Percentiles rank a stretch among this genome's conserved stretches.
These are phyloP conservation scores for Triticum urartu DNA, from an alignment of 176 grass and related monocot species.

Conservation along the genomic window DNA sequence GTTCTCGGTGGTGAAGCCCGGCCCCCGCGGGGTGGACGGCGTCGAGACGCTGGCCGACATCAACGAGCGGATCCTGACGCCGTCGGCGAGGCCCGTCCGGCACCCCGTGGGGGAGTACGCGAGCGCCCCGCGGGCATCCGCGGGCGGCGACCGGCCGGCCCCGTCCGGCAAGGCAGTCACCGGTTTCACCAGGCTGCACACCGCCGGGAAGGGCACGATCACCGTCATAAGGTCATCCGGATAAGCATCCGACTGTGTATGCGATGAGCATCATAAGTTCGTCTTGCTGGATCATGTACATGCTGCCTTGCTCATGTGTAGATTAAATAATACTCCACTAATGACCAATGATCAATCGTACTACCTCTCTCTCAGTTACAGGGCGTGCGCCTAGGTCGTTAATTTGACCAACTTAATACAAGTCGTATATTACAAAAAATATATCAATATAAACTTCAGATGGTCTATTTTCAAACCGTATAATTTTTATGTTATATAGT, in stretches of 20 bases:
- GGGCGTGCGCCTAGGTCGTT: too few relatives aligned
- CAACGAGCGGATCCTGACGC: conserved; percentile 59
- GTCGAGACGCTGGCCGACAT: conserved; percentile 58
- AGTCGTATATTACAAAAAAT: too few relatives aligned
- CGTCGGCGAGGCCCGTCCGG: conserved; percentile 45
- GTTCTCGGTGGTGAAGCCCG: conserved; percentile 64
- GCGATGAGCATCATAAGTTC: background rate
- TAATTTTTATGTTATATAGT: too few relatives aligned
- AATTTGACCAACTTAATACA: too few relatives aligned
- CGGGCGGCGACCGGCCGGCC: conserved; percentile 20
- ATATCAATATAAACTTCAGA: too few relatives aligned
- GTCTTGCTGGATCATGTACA: background rate
- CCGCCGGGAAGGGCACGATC: conserved; percentile 50
- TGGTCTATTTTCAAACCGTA: too few relatives aligned
- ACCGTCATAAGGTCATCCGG: conserved; percentile 64
- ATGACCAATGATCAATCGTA: background rate
- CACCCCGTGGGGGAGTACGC: conserved; percentile 76
- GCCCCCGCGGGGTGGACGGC: conserved; percentile 50
- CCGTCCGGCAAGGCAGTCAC: conserved; percentile 58
- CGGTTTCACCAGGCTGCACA: conserved; percentile 60
- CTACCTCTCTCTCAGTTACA: too few relatives aligned
- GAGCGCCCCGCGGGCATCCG: conserved; percentile 24
- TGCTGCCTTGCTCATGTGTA: background rate
- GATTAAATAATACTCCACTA: background rate
- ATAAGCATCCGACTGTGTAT: background rate